These are phyloP conservation scores for Pseudopithomyces chartarum DNA, from an alignment of 2,329 filamentous ascomycete genomes.

Conservation along the genomic window DNA sequence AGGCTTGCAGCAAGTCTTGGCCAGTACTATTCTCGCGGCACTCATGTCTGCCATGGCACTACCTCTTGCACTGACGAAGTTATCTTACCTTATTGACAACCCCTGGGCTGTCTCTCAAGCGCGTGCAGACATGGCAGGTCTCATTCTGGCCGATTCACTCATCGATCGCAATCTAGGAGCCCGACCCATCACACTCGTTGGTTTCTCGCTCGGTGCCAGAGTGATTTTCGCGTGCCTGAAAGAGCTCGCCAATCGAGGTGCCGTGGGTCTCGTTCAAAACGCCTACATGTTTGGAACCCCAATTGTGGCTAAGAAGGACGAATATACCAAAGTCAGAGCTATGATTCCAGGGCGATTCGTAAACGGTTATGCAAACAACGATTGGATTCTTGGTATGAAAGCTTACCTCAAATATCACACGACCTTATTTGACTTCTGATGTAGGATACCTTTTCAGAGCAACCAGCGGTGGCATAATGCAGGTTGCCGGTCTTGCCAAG, in stretches of 20 bases:
- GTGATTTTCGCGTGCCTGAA: slow-evolving; percentile 91
- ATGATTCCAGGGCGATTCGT: slow-evolving; percentile 91
- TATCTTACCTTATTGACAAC: slow-evolving; percentile 96
- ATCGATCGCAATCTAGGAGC: slow-evolving; percentile 91
- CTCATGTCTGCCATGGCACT: slow-evolving; percentile 92
- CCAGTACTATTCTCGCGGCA: slow-evolving; percentile 82
- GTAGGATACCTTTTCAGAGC: slow-evolving; percentile 86
- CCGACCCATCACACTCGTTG: slow-evolving; percentile 88
- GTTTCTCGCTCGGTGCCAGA: slow-evolving; percentile 89
- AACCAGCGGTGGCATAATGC: slow-evolving; percentile 88
- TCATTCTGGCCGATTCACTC: slow-evolving; percentile 92
- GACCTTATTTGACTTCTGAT: slow-evolving; percentile 10
- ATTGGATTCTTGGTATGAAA: slow-evolving; percentile 82
- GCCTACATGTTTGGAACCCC: slow-evolving; percentile 95
- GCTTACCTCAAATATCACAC: too few relatives aligned
- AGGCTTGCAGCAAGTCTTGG: slow-evolving; percentile 92
- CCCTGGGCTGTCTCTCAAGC: slow-evolving; percentile 97
- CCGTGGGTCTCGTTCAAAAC: slow-evolving; percentile 87
- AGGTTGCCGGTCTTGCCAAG: slow-evolving; percentile 80
- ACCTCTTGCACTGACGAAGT: slow-evolving; percentile 90
- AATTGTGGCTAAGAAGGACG: slow-evolving; percentile 87
- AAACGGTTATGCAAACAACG: slow-evolving; percentile 91
- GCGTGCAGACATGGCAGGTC: slow-evolving; percentile 82
- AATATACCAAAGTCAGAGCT: slow-evolving; percentile 79
- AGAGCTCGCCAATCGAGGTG: slow-evolving; percentile 83